Evolutionary conservation across 352 stramenopile genomes (phyloP), one percentile per base, ranked within the genome.

Genomic region (Pythium guiyangense): DNA sequence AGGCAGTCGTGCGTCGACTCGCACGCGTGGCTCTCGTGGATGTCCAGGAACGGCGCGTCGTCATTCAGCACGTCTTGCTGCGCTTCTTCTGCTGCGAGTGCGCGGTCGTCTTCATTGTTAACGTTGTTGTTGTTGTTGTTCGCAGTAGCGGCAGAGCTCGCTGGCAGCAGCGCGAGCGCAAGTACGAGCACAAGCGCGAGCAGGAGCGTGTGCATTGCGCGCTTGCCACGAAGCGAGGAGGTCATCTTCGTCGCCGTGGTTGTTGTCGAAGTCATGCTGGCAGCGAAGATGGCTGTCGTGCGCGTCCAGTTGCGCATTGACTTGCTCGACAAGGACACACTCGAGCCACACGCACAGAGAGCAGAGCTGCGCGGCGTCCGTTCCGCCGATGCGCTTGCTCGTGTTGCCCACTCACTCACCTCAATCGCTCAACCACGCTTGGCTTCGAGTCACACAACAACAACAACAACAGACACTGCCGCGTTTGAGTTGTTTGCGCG

Each of bases 1-100:
- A 75, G 34, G 60, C 79, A 90, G 58, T 90, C 79, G 12, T 70
- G 55, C 29, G 77, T 62, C 22, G 65, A 64, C 22, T 85, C 67
- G 52, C 79, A 90, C 14, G 44, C 34, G 31, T 66, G 44, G 42
- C 50, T 49, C 42, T 64, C 52, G 44, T 57, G 49, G 48, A 62
- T 62, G 48, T 62, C 56, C 39, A 62, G 48, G 27, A 62, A 42
- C 17, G 56, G 40, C 17, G 56, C 48, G 22, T 62, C 56, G 49
- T 62, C 56, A 29, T 62, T 62, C 20, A 56, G 43, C 10, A 62
- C 43, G 15, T 50, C 56, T 14, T 57, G 56, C 20, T 56, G 37
- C 48, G 31, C 39, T 12, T 62, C 48, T 6, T 43, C 53, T n/a
- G 31, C 43, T 3, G 49, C 42, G n/a, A 59, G 53, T 14, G 49